Evolutionary conservation across 352 stramenopile genomes (phyloP), one percentile per base, ranked within the genome.

Genomic region (Globisporangium cystogenes): DNA sequence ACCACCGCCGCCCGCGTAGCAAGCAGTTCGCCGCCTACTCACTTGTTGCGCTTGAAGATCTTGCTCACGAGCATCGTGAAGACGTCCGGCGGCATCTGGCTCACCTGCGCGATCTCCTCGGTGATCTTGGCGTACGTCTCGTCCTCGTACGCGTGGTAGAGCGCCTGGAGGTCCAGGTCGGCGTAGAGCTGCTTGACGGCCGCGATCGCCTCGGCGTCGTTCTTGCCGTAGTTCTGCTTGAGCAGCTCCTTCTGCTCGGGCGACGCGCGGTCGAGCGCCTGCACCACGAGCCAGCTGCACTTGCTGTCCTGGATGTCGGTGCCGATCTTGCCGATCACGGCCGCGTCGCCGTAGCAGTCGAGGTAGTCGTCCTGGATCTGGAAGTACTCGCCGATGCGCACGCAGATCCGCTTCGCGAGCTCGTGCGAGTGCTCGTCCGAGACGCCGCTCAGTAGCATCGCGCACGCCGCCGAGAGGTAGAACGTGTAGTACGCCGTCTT

Each of bases 401-500:
- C 76, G 58, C 92, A 97, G 62, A 99, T 97, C n/a, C 93, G 75
- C 57, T 96, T 87, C 10, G 96, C 94, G 24, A 93, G 60, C 23
- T 83, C 60, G 61, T 95, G 94, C 8, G 72, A 87, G 20, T 66
- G 51, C 8, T 87, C 65, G 42, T 96, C 76, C 14, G 67, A 77
- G 37, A 98, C 83, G 24, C 93, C 91, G 60, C 70, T 78, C 48
- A 90, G 64, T 41, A 86, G 65, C 90, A 99, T 96, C 51, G 90
- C 95, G 58, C 92, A 89, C 31, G 93, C 89, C 57, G 92, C 78
- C 29, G 91, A 96, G 29, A 99, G 78, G 77, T 99, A 99, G 75
- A 99, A 99, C 52, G 93, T 98, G 72, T 99, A 99, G 76, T 98
- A 99, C 31, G 95, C 92, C 6, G 97, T 99, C 79, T 99, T 99